Percentiles rank a stretch among this genome's conserved stretches.
These are phyloP conservation scores for Dispira parvispora DNA, from an alignment of 192 early-diverging fungal species.

Conservation along the genomic window DNA sequence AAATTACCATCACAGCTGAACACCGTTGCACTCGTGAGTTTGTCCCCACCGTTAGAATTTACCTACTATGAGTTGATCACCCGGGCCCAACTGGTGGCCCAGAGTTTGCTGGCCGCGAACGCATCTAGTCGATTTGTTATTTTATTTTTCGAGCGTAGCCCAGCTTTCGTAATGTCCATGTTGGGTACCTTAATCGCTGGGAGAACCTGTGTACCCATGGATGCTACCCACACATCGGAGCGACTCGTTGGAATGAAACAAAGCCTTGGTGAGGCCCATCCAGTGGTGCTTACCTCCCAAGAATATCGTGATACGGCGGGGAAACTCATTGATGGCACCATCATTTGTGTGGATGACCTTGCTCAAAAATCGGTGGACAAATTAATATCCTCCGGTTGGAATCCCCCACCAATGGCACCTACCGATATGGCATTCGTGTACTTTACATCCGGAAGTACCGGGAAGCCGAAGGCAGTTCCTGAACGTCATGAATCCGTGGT, in stretches of 20 bases:
- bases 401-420: background rate
- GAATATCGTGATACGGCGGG: too few relatives aligned
- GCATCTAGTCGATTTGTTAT: background rate
- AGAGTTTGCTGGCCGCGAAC: too few relatives aligned
- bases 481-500: background rate
- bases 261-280: background rate
- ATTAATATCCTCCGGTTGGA: too few relatives aligned
- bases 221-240: background rate
- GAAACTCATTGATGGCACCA: too few relatives aligned
- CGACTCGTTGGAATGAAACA: background rate
- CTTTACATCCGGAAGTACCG: constrained; percentile 8
- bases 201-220: background rate
- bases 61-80: too few relatives aligned
- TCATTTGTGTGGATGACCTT: background rate
- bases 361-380: too few relatives aligned
- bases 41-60: too few relatives aligned
- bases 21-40: too few relatives aligned
- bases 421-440: background rate
- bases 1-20: too few relatives aligned
- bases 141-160: background rate
- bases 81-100: too few relatives aligned
- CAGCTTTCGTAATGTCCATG: background rate
- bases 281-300: too few relatives aligned
- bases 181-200: background rate
- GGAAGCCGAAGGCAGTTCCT: background rate